Evolutionary conservation across 805 yeast genomes (phyloP), one percentile per base, ranked within the genome.

Genomic region (Wickerhamiella parazyma): DNA sequence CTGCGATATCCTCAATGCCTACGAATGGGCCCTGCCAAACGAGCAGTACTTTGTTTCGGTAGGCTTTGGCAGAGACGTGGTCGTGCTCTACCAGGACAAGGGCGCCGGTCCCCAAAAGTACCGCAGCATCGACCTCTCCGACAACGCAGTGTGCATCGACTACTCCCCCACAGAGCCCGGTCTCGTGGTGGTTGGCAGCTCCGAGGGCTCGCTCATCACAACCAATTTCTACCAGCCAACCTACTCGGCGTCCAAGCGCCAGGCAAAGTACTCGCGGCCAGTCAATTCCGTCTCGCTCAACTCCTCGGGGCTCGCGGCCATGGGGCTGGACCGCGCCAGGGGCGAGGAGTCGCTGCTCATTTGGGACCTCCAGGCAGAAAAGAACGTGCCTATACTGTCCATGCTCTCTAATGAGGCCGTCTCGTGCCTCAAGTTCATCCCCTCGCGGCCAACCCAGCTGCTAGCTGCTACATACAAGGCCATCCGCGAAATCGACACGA

Each of bases 21-120:
- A 60, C 41, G 69, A 69, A 36, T 78, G 86, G 86, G 76, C 74
- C 45, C 51, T 54, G n/a, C 75, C 70, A 6, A 60, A 61, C 36
- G 70, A 68, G 36, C 82, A 78, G 54, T 70, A 69, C 40, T 78
- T 74, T 52, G 60, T 82, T 10, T 77, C 82, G 0, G 78, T 80
- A 6, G 79, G 75, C 49, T 91, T 94, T 1, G 69, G 82, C 22
- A 78, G 93, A 2, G 95, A 86, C 56, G 89, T 80, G 51, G 78
- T 84, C 2, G 64, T 79, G 0, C 66, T 82, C 9, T 64, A 70
- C 49, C 65, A 66, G 25, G 36, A 22, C 10, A 36, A 20, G n/a
- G 41, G 41, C 16, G 24, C 8, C 8, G 48, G 47, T n/a, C 47
- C 65, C 55, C 42, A 60, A 58, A 38, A 48, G 24, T 39, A 24